These are phyloP conservation scores for Rosa chinensis DNA, from an alignment of 306 rosid genomes.

Conservation along the genomic window DNA sequence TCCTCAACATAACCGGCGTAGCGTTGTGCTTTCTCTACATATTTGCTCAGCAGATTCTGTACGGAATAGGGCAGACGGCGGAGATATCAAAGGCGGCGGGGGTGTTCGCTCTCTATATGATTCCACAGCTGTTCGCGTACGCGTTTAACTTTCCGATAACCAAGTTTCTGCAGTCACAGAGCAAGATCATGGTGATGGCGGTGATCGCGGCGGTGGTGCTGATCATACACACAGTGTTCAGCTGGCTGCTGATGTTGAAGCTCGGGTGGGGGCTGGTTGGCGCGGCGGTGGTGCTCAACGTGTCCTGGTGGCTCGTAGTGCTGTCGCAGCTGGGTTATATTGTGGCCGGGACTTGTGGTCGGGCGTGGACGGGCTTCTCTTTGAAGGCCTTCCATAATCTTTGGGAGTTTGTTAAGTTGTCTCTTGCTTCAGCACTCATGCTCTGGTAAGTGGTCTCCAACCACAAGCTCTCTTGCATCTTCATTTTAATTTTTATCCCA, in stretches of 20 bases:
- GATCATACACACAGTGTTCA: constrained; percentile 57
- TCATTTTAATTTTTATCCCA: no score
- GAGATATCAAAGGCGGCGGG: constrained; percentile 78
- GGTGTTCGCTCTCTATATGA: constrained; percentile 69
- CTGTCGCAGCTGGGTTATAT: constrained; percentile 64
- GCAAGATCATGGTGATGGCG: constrained; percentile 90
- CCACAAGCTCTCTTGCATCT: background rate
- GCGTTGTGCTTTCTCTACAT: constrained; percentile 44
- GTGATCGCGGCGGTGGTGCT: constrained; percentile 54
- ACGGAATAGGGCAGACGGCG: constrained; percentile 61
- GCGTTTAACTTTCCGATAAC: constrained; percentile 71
- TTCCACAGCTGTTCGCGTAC: constrained; percentile 87
- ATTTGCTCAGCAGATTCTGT: constrained; percentile 50
- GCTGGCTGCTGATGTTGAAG: constrained; percentile 73
- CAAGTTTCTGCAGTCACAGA: constrained; percentile 87
- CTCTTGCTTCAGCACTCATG: constrained; percentile 82
- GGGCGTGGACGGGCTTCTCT: constrained; percentile 83
- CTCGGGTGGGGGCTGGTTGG: constrained; percentile 73
- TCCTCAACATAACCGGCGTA: constrained; percentile 44
- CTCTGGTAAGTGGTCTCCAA: constrained; percentile 48
- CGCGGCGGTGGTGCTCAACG: constrained; percentile 69
- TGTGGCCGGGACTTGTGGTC: constrained; percentile 58
- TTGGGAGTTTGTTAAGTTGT: constrained; percentile 67
- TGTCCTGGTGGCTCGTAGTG: constrained; percentile 78
- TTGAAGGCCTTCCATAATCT: constrained; percentile 64